Base-by-base conservation (phyloP, 2,329 filamentous ascomycete species). In the Ploettnerulaceae sp. region DNA sequence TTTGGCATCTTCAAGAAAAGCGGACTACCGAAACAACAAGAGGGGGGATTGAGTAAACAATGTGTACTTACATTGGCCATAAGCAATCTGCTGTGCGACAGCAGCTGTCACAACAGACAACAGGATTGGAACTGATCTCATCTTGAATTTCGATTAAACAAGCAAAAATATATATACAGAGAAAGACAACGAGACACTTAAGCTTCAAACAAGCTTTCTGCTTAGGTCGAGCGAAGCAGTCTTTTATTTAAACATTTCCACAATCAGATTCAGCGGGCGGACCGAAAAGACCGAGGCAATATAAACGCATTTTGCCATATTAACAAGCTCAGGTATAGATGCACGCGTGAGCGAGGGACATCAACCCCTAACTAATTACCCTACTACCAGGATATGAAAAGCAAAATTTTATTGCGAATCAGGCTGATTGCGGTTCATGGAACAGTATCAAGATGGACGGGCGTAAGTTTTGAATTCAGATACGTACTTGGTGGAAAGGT, bases 11-110 rank as follows among this genome's bases (percentile, higher is more conserved):
- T n/a, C n/a, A n/a, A n/a, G n/a, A n/a, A n/a, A n/a, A n/a, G n/a
- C n/a, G n/a, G n/a, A n/a, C n/a, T n/a, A n/a, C n/a, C n/a, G n/a
- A n/a, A n/a, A n/a, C n/a, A n/a, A n/a, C n/a, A n/a, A n/a, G n/a
- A n/a, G n/a, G n/a, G n/a, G n/a, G n/a, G n/a, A n/a, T n/a, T n/a
- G n/a, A n/a, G n/a, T n/a, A n/a, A n/a, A n/a, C n/a, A n/a, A n/a
- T n/a, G n/a, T n/a, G n/a, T n/a, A n/a, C 52, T 22, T 46, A 60
- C 55, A 60, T 52, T 59, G 54, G 3, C 45, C 57, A 46, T 51
- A 61, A 33, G 48, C 54, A 49, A 25, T 25, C 15, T 52, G 47
- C 34, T 60, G 59, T 6, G 52, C 56, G 29, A 37, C 25, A 3
- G 48, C 57, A 40, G 42, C 45, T 4, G 41, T 31, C 49, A 29